phyloP scores from a whole-genome alignment of 305 asterid genomes.

The Andrographis paniculata region DNA sequence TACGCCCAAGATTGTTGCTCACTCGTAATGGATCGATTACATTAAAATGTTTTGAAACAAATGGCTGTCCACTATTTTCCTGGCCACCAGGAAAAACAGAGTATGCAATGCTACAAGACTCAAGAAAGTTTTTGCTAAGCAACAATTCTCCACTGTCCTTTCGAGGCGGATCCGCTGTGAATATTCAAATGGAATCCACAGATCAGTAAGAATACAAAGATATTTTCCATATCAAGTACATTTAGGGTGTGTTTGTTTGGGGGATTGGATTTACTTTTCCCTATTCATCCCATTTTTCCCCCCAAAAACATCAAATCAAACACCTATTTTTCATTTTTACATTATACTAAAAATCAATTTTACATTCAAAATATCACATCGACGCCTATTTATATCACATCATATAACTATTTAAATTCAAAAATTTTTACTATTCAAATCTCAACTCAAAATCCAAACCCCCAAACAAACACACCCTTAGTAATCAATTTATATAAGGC shows the following conservation, averaged over 20 bases:
- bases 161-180: constrained; percentile 92
- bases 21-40: constrained; percentile 97
- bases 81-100: constrained; percentile 89
- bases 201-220: no score
- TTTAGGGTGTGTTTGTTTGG: no score
- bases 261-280: no score
- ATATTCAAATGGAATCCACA: no score
- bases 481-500: constrained; percentile 5
- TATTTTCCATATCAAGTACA: no score
- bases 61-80: constrained; percentile 81
- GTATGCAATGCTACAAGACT: constrained; percentile 82
- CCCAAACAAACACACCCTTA: no score
- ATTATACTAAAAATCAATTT: constrained; percentile 20
- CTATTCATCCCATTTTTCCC: no score
- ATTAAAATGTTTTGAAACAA: constrained; percentile 82
- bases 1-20: constrained; percentile 98
- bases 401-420: no score
- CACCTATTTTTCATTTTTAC: no score
- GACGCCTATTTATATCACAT: constrained; percentile 9
- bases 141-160: constrained; percentile 83
- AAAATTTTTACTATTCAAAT: no score
- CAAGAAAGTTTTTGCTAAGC: constrained; percentile 84
- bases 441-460: no score
- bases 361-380: constrained; percentile 14
- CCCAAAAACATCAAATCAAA: no score